Evolutionary conservation across 129 eudicot species (phyloP).

Genomic region (Flaveria ramosissima): DNA sequence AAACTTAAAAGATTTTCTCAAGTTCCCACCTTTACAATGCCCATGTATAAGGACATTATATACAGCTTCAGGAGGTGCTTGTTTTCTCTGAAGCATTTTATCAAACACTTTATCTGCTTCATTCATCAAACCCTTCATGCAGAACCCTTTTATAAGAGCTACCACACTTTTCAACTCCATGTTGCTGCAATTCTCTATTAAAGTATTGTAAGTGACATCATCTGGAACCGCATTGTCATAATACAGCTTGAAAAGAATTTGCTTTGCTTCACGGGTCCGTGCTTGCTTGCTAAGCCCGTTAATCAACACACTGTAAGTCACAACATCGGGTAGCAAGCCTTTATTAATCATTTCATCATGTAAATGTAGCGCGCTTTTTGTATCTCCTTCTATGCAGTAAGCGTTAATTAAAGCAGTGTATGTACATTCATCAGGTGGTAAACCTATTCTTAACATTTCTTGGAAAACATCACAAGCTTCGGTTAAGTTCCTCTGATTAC

Average conservation of each 20-base stretch:
- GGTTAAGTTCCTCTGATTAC: conserved; percentile 53
- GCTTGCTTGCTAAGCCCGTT: conserved; percentile 92
- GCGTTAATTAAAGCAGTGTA: conserved; percentile 90
- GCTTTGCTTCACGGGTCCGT: conserved; percentile 86
- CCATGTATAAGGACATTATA: conserved; percentile 85
- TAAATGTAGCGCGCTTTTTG: conserved; percentile 55
- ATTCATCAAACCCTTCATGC: conserved; percentile 90
- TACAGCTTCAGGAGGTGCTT: conserved; percentile 55
- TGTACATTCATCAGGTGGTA: conserved; percentile 80
- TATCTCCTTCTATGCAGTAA: conserved; percentile 74
- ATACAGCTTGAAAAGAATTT: conserved; percentile 69
- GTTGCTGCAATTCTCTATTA: conserved; percentile 65
- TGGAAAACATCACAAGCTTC: conserved; percentile 80
- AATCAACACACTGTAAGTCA: conserved; percentile 81
- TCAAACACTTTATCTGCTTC: conserved; percentile 89
- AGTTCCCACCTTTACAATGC: conserved; percentile 76
- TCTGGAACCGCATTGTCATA: conserved; percentile 71
- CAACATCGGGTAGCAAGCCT: conserved; percentile 89
- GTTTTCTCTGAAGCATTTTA: conserved; percentile 50
- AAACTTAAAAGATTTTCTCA: conserved; percentile 64
- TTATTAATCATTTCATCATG: conserved; percentile 80
- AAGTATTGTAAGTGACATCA: conserved; percentile 71
- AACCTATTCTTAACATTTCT: conserved; percentile 64
- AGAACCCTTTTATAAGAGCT: conserved; percentile 87
- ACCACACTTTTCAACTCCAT: conserved; percentile 54